phyloP scores from a whole-genome alignment of 306 rosid species.

The Medicago truncatula region DNA sequence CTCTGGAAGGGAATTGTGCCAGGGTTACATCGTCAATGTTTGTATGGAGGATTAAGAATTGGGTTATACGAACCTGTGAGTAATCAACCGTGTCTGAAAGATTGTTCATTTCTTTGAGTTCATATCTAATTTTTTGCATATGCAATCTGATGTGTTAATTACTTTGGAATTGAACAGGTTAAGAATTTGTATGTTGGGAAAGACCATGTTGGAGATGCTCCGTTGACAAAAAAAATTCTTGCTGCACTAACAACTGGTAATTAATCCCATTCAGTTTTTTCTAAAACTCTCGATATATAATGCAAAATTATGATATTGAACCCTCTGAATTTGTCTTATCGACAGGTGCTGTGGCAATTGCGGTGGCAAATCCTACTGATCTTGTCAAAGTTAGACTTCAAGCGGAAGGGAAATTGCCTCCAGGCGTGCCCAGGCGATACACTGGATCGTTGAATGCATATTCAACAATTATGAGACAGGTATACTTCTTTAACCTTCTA shows the following conservation, averaged over 20 bases:
- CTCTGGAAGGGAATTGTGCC: slow-evolving; percentile 98
- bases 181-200: slow-evolving; percentile 77
- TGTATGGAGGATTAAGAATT: slow-evolving; percentile 89
- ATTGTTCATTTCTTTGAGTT: slow-evolving; percentile 32
- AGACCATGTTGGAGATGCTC: slow-evolving; percentile 91
- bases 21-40: slow-evolving; percentile 90
- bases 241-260: slow-evolving; percentile 94
- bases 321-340: slow-evolving; percentile 12
- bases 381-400: slow-evolving; percentile 97
- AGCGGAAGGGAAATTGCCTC: slow-evolving; percentile 88
- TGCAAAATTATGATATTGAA: slow-evolving; percentile 7
- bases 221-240: slow-evolving; percentile 84
- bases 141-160: slow-evolving; percentile 39
- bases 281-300: background rate
- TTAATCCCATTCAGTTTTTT: slow-evolving; percentile 41
- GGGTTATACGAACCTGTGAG: slow-evolving; percentile 95
- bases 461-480: slow-evolving; percentile 91
- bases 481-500: slow-evolving; percentile 42
- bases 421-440: slow-evolving; percentile 92
- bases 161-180: slow-evolving; percentile 61
- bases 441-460: slow-evolving; percentile 93
- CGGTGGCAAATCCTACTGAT: slow-evolving; percentile 93
- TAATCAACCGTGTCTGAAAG: slow-evolving; percentile 15
- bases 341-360: slow-evolving; percentile 85
- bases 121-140: slow-evolving; percentile 7